Evolutionary conservation across 78 protist genomes (phyloP), one percentile per base, ranked within the genome.

Genomic region (Corallochytrium limacisporum): DNA sequence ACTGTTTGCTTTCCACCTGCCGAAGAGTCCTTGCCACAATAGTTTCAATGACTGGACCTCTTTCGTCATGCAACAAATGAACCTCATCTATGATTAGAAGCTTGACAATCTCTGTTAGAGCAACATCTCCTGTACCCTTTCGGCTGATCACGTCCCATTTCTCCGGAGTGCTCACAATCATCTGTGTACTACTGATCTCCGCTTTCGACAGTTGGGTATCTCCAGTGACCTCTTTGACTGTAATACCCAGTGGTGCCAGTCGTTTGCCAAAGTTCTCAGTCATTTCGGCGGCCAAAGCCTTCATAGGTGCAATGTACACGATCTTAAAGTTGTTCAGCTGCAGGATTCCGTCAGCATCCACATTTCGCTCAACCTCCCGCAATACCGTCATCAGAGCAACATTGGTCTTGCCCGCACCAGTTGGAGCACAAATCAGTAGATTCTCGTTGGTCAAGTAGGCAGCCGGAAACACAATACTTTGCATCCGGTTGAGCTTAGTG

Each of bases 121-220:
- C 81, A 4, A 44, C 72, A 69, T 91, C 98, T 8, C 79, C 79
- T 28, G 80, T 71, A 43, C 83, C 53, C 78, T 95, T 97, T 50
- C 99, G 77, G 13, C 98, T 94, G 37, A 92, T 55, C 16, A 96
- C 97, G 60, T 97, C 99, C 98, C 98, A 97, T 57, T 97, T 98
- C 81, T 98, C 99, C 12, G 99, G 99, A 28, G 99, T 96, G 1
- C 92, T 87, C 1, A 98, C 95, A 10, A 98, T 77, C 82, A 95
- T 62, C 15, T 92, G 89, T n/a, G 78, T 57, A 1, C 24, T 10
- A 6, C 10, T 0, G 26, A 95, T 47, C 72, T 94, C 95, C 61
- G 81, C 60, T 65, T 81, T 81, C 32, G 99, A 84, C 33, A 97
- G 76, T 53, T 93, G 91, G 93, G 92, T 96, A 72, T 98, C 99